Evolutionary conservation across 2,329 filamentous ascomycete genomes (phyloP).

Genomic region (Penicillium expansum): DNA sequence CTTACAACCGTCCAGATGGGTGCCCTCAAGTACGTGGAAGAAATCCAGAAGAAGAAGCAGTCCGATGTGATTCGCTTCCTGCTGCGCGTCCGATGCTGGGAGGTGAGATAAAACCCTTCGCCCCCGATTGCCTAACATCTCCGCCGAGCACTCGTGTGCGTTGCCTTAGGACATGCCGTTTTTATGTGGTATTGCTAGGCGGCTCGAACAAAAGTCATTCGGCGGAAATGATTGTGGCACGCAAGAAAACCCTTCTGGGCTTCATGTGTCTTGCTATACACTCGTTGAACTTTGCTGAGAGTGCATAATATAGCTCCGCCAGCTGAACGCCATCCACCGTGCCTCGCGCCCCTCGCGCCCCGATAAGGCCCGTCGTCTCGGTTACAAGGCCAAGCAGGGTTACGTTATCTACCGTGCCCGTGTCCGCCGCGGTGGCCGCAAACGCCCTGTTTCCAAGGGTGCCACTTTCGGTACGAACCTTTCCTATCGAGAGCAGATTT

Average conservation of each 20-base stretch:
- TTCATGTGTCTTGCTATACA: constrained; percentile 75
- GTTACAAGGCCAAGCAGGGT: constrained; percentile 99
- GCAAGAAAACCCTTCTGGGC: constrained; percentile 25
- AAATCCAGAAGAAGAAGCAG: constrained; percentile 99
- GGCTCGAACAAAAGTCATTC: constrained; percentile 32
- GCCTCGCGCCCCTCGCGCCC: constrained; percentile 96
- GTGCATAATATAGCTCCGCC: constrained; percentile 99
- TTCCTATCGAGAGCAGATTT: neutral
- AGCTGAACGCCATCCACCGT: constrained; percentile 99
- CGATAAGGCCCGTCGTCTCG: constrained; percentile 99
- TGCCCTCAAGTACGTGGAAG: constrained; percentile 99
- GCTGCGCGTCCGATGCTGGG: constrained; percentile 98
- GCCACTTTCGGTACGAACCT: constrained; percentile 84
- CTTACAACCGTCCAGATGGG: constrained; percentile 66
- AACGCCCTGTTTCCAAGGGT: constrained; percentile 94
- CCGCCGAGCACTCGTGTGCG: constrained; percentile 38
- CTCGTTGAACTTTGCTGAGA: constrained; percentile 99
- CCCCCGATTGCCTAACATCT: constrained; percentile 38
- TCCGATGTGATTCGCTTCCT: constrained; percentile 99
- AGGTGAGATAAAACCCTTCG: constrained; percentile 58
- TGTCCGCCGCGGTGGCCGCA: constrained; percentile 97
- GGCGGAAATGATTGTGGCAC: constrained; percentile 50
- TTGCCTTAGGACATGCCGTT: constrained; percentile 33
- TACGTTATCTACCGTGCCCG: constrained; percentile 99
- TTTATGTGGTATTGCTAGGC: constrained; percentile 33